Conservation (phyloP, 1,139 yeast genomes). For the Nakaseomyces nivariensis region DNA sequence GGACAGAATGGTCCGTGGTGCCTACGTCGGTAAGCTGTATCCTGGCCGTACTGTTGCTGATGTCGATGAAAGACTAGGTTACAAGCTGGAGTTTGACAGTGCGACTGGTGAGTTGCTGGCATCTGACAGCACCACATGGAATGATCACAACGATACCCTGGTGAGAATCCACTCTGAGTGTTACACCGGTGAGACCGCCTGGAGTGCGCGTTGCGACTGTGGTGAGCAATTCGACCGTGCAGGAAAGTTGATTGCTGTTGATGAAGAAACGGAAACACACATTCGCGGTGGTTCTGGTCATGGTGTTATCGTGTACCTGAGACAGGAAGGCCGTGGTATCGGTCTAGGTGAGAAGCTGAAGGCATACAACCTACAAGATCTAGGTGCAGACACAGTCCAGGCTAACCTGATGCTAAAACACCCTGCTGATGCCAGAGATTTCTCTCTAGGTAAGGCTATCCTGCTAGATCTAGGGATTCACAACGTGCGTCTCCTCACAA, state of each 20-base stretch:
- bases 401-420: constrained; percentile 88
- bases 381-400: constrained; percentile 97
- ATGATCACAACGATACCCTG: constrained; percentile 34
- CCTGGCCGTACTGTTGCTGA: constrained; percentile 78
- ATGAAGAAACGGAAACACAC: constrained; percentile 21
- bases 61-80: constrained; percentile 39
- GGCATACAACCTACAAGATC: constrained; percentile 92
- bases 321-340: constrained; percentile 98
- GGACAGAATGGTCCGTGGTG: constrained; percentile 95
- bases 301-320: constrained; percentile 88
- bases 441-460: constrained; percentile 89
- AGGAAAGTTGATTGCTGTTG: constrained; percentile 62
- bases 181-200: constrained; percentile 97
- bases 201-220: constrained; percentile 98
- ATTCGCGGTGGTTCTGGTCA: constrained; percentile 58
- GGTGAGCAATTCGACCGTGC: constrained; percentile 99
- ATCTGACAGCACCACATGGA: constrained; percentile 30
- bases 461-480: constrained; percentile 69
- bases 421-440: constrained; percentile 94
- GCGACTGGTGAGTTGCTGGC: constrained; percentile 41
- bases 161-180: constrained; percentile 93
- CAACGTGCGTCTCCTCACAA: constrained; percentile 72
- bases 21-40: constrained; percentile 76
- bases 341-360: constrained; percentile 94
- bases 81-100: constrained; percentile 37